These are phyloP conservation scores for Bruguiera hainesii DNA, from an alignment of 441 rosid genomes.

Conservation along the genomic window DNA sequence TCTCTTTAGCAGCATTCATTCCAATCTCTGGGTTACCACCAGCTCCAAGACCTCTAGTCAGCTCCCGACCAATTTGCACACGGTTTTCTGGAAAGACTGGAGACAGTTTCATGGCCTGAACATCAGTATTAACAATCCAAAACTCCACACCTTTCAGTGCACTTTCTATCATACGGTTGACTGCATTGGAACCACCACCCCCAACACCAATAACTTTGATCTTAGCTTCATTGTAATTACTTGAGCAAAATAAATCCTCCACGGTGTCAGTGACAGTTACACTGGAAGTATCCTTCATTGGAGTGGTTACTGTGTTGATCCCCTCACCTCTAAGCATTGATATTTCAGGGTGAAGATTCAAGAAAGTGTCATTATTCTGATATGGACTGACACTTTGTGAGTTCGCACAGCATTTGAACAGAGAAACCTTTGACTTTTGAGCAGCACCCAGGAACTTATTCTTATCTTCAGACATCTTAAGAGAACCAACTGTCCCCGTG, in stretches of 20 bases:
- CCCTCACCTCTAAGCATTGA: slow-evolving; percentile 88
- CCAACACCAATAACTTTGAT: slow-evolving; percentile 96
- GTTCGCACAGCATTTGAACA: slow-evolving; percentile 42
- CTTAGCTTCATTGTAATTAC: slow-evolving; percentile 65
- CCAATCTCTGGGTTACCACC: slow-evolving; percentile 99
- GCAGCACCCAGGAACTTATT: slow-evolving; percentile 27
- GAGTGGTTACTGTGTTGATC: slow-evolving; percentile 34
- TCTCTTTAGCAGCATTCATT: slow-evolving; percentile 94
- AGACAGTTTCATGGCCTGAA: slow-evolving; percentile 91
- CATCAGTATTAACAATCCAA: slow-evolving; percentile 93
- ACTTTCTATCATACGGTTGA: slow-evolving; percentile 97
- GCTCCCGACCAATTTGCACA: slow-evolving; percentile 89
- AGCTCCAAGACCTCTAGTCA: slow-evolving; percentile 98
- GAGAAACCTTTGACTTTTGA: slow-evolving; percentile 36
- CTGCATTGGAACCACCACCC: slow-evolving; percentile 98
- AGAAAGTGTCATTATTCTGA: slow-evolving; percentile 60
- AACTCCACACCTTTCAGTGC: slow-evolving; percentile 93
- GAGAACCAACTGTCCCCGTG: slow-evolving; percentile 35
- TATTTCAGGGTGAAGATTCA: slow-evolving; percentile 86
- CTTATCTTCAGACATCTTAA: slow-evolving; percentile 41
- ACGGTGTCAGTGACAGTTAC: slow-evolving; percentile 53
- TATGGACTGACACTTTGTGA: slow-evolving; percentile 51
- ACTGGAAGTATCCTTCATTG: slow-evolving; percentile 45
- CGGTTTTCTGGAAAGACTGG: slow-evolving; percentile 77
- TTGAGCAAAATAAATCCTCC: slow-evolving; percentile 40